Evolutionary conservation across 2,329 filamentous ascomycete genomes (phyloP).

Genomic region (Diplodia intermedia): DNA sequence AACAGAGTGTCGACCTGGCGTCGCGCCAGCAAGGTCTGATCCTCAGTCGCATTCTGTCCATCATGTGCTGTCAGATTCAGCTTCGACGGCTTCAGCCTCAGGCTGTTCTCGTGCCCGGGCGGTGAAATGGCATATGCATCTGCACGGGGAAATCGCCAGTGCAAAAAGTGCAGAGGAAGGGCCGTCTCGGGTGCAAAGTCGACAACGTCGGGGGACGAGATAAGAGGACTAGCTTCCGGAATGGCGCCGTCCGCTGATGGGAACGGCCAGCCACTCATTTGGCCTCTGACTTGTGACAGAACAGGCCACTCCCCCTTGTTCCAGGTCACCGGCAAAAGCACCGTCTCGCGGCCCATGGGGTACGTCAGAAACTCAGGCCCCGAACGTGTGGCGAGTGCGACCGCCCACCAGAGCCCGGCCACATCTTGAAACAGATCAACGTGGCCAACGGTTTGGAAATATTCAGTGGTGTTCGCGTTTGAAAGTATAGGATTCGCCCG

Average conservation of each 20-base stretch:
- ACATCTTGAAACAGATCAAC: conserved; percentile 47
- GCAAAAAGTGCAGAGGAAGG: conserved; percentile 62
- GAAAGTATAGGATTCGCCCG: conserved; percentile 53
- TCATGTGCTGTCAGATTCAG: conserved; percentile 64
- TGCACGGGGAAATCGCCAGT: conserved; percentile 62
- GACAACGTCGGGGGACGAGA: conserved; percentile 53
- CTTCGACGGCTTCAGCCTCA: conserved; percentile 57
- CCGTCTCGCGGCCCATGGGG: conserved; percentile 46
- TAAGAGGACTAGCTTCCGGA: conserved; percentile 53
- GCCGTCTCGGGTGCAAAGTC: conserved; percentile 54
- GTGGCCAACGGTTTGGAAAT: conserved; percentile 49
- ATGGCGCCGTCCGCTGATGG: conserved; percentile 46
- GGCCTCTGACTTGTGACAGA: conserved; percentile 53
- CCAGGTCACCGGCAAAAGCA: conserved; percentile 42
- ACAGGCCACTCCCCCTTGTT: conserved; percentile 52
- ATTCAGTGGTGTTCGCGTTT: conserved; percentile 48
- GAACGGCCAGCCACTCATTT: conserved; percentile 54
- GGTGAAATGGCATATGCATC: conserved; percentile 57
- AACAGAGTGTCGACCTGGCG: conserved; percentile 65
- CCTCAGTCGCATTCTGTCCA: conserved; percentile 56
- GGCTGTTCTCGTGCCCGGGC: conserved; percentile 50
- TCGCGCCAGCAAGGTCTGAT: conserved; percentile 62
- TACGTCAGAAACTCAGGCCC: conserved; percentile 44
- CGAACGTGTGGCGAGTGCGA: conserved; percentile 46
- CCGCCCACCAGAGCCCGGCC: conserved; percentile 45